A percentile compares a stretch with the other conserved stretches of the same genome.
Evolutionary conservation across 495 filamentous ascomycete species (phyloP).

Genomic region (Haplographium delicatum): DNA sequence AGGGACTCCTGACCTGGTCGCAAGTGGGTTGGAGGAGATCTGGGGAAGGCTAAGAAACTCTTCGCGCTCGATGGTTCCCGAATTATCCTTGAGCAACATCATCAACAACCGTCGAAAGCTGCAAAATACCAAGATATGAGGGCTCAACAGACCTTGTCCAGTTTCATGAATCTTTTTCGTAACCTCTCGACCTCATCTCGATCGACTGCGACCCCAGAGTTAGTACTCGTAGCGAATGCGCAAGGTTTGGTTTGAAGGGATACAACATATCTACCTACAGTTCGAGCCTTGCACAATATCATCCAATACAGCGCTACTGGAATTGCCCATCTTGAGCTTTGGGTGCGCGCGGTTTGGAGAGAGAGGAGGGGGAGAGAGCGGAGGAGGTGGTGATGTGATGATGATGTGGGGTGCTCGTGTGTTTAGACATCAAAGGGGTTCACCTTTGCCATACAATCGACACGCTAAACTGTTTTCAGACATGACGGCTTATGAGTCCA

Average conservation of each 20-base stretch:
- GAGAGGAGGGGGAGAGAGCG: no score
- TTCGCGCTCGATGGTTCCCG: conserved; percentile 95
- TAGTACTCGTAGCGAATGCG: no score
- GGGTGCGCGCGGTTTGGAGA: conserved; percentile 1
- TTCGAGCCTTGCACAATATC: conserved; percentile 95
- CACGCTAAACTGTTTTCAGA: no score
- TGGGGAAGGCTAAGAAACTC: conserved; percentile 97
- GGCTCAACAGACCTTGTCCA: conserved; percentile 72
- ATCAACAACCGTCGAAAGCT: not conserved
- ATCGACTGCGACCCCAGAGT: conserved; percentile 75
- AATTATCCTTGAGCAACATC: conserved; percentile 69
- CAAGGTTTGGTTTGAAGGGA: no score
- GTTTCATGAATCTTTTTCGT: conserved; percentile 97
- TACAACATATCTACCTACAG: conserved; percentile 65
- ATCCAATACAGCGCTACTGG: conserved; percentile 79
- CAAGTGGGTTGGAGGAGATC: conserved; percentile 95
- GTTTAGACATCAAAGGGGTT: no score
- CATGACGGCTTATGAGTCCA: no score
- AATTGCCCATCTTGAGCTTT: conserved; percentile 69
- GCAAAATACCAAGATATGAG: not conserved
- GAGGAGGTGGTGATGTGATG: not conserved
- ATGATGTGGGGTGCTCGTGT: conserved; percentile 1
- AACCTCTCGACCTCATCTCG: conserved; percentile 93
- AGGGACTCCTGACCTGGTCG: conserved; percentile 62
- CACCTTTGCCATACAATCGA: no score